A percentile compares a stretch with the other conserved stretches of the same genome.
These are phyloP conservation scores for Saprolegnia parasitica DNA, from an alignment of 352 stramenopile species.

Conservation along the genomic window DNA sequence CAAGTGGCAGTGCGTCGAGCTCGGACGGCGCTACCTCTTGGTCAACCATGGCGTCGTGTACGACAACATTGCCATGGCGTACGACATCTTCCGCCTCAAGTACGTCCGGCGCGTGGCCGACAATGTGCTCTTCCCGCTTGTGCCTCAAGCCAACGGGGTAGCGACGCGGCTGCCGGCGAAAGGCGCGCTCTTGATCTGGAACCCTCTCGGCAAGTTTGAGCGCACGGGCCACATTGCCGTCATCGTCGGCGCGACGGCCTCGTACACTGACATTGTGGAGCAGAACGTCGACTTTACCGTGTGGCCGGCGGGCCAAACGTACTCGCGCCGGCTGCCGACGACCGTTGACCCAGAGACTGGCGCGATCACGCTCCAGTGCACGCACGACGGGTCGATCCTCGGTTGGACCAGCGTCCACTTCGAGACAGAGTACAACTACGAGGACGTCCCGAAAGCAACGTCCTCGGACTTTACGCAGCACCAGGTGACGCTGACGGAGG, in stretches of 20 bases:
- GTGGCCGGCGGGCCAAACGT: background rate
- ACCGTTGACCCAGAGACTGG: background rate
- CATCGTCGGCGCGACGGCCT: constrained; percentile 3
- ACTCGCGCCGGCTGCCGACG: constrained; percentile 4
- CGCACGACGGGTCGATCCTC: constrained; percentile 11
- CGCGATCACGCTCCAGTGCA: background rate
- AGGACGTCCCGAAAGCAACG: constrained; percentile 13
- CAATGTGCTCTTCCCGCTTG: background rate
- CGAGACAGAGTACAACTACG: constrained; percentile 17
- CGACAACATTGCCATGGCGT: constrained; percentile 16
- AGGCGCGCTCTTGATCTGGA: constrained; percentile 22
- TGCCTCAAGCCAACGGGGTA: background rate
- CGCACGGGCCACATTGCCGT: constrained; percentile 14
- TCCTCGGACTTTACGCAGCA: background rate
- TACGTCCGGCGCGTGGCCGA: constrained; percentile 1
- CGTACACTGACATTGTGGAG: constrained; percentile 17
- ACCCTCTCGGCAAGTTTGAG: constrained; percentile 4
- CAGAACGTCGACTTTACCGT: constrained; percentile 23
- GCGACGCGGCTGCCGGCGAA: constrained; percentile 1
- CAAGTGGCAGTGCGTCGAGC: constrained; percentile 28
- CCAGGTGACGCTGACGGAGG: background rate
- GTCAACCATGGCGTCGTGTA: constrained; percentile 17
- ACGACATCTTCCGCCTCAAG: constrained; percentile 20
- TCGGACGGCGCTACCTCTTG: constrained; percentile 15
- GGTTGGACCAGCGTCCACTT: constrained; percentile 17